A percentile compares a stretch with the other conserved stretches of the same genome.
Evolutionary conservation across 257 asterid species (phyloP).

Genomic region (Przewalskia tangutica): DNA sequence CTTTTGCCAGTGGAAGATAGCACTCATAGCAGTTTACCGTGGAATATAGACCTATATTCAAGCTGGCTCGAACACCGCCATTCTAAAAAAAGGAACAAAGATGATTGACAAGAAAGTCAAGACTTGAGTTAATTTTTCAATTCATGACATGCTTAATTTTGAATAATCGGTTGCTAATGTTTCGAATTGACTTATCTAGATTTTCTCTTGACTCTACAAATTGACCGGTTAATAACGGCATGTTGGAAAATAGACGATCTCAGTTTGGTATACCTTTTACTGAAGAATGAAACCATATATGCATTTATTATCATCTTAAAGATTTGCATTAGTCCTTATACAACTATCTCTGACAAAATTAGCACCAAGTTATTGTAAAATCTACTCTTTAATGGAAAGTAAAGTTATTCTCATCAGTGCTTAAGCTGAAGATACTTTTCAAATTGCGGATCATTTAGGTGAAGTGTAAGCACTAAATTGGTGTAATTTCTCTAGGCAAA

Average conservation of each 20-base stretch:
- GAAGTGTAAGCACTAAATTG: background rate
- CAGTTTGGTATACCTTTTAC: background rate
- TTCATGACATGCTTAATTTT: background rate
- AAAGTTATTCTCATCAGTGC: background rate
- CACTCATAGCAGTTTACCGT: background rate
- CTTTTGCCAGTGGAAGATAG: background rate
- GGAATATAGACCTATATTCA: background rate
- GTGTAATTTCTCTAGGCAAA: background rate
- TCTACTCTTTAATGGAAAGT: background rate
- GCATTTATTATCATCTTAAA: background rate
- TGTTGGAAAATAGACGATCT: background rate
- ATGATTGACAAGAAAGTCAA: background rate
- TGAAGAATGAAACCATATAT: background rate
- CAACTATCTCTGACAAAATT: background rate
- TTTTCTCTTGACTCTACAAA: background rate
- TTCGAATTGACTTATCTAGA: background rate
- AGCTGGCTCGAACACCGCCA: background rate
- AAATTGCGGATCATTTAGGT: background rate
- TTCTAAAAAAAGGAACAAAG: background rate
- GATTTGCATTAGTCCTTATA: background rate
- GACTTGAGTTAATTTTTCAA: background rate
- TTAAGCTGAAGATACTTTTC: background rate
- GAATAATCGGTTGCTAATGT: background rate
- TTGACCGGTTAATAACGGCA: background rate
- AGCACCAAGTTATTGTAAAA: background rate